Conservation (phyloP, 768 basidiomycete genomes). For the Coprinellus micaceus region DNA sequence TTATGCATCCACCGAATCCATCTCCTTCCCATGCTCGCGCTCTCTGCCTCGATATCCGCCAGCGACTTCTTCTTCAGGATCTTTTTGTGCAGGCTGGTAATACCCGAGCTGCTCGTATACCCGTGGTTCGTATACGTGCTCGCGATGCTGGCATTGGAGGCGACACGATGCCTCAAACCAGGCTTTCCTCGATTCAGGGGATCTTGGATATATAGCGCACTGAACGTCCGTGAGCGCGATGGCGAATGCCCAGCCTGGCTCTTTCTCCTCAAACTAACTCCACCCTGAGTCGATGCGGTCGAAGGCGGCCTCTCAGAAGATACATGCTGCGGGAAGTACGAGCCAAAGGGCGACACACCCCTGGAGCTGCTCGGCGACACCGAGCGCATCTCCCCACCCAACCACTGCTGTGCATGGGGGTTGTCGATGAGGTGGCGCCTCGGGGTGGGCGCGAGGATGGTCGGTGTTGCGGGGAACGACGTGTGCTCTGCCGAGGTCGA, state of each 20-base stretch:
- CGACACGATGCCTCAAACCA: constrained; percentile 11
- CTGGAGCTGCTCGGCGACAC: constrained; percentile 50
- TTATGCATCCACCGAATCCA: constrained; percentile 84
- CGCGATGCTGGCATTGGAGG: constrained; percentile 8
- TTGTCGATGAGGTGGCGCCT: constrained; percentile 61
- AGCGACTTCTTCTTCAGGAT: not conserved
- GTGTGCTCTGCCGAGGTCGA: not conserved
- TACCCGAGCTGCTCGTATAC: not conserved
- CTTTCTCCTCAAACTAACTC: too few species aligned
- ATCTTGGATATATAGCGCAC: constrained; percentile 35
- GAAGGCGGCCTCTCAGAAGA: not conserved
- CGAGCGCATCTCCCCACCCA: constrained; percentile 41
- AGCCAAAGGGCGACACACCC: constrained; percentile 41
- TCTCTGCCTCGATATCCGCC: constrained; percentile 20
- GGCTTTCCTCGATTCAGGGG: constrained; percentile 17
- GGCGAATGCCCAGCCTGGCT: too few species aligned
- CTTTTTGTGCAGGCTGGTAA: constrained; percentile 2
- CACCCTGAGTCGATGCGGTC: too few species aligned
- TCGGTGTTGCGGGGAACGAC: not conserved
- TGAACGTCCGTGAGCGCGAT: constrained; percentile 35
- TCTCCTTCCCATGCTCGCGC: constrained; percentile 45
- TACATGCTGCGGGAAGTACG: not conserved
- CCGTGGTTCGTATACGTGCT: not conserved
- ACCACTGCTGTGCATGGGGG: constrained; percentile 58
- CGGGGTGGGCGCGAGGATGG: constrained; percentile 62